Conservation (phyloP, 2,329 filamentous ascomycete genomes). For the Ascochyta rabiei region DNA sequence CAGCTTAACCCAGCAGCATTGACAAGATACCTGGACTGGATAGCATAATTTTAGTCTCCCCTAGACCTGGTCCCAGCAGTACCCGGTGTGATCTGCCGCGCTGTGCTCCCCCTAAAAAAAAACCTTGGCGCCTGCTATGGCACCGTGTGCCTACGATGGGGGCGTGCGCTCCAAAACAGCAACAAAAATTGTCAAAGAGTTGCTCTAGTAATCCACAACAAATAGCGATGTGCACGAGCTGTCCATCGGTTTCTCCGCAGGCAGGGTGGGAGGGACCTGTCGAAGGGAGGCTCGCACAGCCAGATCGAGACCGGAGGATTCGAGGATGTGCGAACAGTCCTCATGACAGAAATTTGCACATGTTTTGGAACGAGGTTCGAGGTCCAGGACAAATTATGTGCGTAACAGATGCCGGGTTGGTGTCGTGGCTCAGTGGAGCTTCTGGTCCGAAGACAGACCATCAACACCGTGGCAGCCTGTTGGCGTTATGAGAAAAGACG, state of each 20-base stretch:
- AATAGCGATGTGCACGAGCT: too few relatives aligned
- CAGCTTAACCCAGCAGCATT: background rate
- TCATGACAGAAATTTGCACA: too few relatives aligned
- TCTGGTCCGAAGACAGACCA: background rate
- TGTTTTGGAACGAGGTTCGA: too few relatives aligned
- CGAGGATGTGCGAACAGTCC: too few relatives aligned
- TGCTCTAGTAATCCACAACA: too few relatives aligned
- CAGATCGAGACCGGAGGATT: too few relatives aligned
- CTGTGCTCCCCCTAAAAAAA: background rate
- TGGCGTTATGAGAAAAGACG: background rate
- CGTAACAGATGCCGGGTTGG: background rate
- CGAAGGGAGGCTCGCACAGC: too few relatives aligned
- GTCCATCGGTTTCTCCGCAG: too few relatives aligned
- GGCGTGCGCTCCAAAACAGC: too few relatives aligned
- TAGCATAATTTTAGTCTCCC: background rate
- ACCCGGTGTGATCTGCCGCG: background rate
- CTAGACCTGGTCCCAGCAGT: background rate
- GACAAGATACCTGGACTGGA: background rate
- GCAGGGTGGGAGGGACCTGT: too few relatives aligned
- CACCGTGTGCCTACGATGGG: background rate
- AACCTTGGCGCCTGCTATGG: background rate
- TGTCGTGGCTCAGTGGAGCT: constrained; percentile 5
- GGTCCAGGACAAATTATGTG: too few relatives aligned
- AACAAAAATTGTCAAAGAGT: too few relatives aligned
- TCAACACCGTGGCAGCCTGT: background rate